Evolutionary conservation across 257 asterid genomes (phyloP), one percentile per base, ranked within the genome.

Genomic region (Solanum neorickii): DNA sequence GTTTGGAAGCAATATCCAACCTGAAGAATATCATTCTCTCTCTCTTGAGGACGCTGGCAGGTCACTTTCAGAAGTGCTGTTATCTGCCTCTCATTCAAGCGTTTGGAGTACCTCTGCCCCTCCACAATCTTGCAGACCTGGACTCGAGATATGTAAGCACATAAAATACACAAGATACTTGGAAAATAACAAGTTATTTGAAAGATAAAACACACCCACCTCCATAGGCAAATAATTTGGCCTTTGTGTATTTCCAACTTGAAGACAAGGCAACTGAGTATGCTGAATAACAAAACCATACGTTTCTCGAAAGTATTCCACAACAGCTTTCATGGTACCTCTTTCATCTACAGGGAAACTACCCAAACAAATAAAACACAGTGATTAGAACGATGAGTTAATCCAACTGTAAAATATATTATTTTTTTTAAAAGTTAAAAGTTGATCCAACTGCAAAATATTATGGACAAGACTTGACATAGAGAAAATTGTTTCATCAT

Each of bases 191-290:
- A 68, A 44, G 20, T 21, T 83, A 31, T 5, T 20, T 56, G 21
- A 56, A 69, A 44, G 62, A 76, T 46, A 83, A 59, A 65, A 41
- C 83, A 29, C 82, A 56, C 89, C 62, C 60, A 97, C 99, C 98
- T 97, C 99, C 99, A 97, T 95, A 2, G 99, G 99, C 86, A 97
- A 86, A 83, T 94, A 97, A 89, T 97, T 95, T 68, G 98, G 98
- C 89, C 98, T 92, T 73, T 92, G 98, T 62, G 93, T 91, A 90
- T 94, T 97, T 85, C 98, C 99, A 78, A 97, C 99, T 95, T 95
- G 99, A 77, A 97, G 91, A 85, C 98, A 97, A 82, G 99, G 99
- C 94, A 94, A 91, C 49, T 95, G 98, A 1, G 94, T 92, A 77
- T 94, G 95, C 56, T 93, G 98, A 89, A 97, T 97, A 25, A 92